Percentiles rank a stretch among this genome's conserved stretches.
Evolutionary conservation across 805 yeast species (phyloP).

Genomic region (Candida pseudofarinosa): DNA sequence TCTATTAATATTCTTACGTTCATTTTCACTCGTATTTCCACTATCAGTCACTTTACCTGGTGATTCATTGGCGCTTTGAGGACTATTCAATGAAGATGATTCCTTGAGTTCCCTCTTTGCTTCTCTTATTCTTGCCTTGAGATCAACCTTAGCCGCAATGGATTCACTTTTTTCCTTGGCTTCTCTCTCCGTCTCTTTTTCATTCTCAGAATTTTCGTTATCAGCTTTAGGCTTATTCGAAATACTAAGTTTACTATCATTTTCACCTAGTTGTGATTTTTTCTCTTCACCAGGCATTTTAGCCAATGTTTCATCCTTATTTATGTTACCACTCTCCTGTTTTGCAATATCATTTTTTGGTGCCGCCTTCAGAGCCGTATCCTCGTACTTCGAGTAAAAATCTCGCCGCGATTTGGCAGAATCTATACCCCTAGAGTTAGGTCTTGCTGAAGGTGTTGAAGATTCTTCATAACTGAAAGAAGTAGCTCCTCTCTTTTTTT

Average conservation of each 20-base stretch:
- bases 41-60: not conserved
- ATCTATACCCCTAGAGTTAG: constrained; percentile 9
- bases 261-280: not conserved
- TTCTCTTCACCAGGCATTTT: not conserved
- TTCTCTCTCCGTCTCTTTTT: constrained; percentile 1
- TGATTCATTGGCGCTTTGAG: not conserved
- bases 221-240: not conserved
- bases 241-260: not conserved
- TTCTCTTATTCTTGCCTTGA: constrained; percentile 7
- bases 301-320: not conserved
- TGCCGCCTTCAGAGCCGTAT: constrained; percentile 3
- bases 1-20: not conserved
- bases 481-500: constrained; percentile 1
- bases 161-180: constrained; percentile 2
- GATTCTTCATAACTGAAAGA: constrained; percentile 19
- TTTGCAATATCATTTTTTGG: not conserved
- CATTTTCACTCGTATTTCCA: not conserved
- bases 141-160: constrained; percentile 1
- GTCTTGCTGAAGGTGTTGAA: constrained; percentile 8
- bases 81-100: not conserved
- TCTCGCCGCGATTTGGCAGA: constrained; percentile 27
- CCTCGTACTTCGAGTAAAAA: constrained; percentile 22
- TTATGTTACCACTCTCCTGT: not conserved
- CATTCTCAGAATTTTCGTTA: not conserved
- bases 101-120: constrained; percentile 8